phyloP scores from a whole-genome alignment of 768 basidiomycete genomes.

The Hericium coralloides region DNA sequence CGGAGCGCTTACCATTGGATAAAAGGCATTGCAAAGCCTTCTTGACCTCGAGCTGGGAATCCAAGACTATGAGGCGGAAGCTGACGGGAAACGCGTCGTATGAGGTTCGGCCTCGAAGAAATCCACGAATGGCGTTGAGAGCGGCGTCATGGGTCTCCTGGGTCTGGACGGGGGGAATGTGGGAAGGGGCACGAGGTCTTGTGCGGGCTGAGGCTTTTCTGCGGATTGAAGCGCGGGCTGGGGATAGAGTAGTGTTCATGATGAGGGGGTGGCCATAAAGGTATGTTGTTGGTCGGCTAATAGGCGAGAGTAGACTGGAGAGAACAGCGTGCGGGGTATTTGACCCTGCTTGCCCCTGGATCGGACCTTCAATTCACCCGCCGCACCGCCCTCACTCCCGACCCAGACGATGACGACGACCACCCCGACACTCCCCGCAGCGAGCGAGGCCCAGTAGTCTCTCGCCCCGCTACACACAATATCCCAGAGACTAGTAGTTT shows the following conservation, averaged over 20 bases:
- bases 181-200: conserved; percentile 48
- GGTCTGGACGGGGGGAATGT: conserved; percentile 42
- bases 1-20: conserved; percentile 49
- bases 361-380: not conserved
- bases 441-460: too few species aligned
- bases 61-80: conserved; percentile 93
- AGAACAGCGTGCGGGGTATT: not conserved
- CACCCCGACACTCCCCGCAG: too few species aligned
- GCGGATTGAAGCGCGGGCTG: conserved; percentile 39
- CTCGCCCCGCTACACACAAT: too few species aligned
- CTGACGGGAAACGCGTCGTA: conserved; percentile 98
- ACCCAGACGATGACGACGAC: too few species aligned
- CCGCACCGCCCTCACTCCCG: too few species aligned
- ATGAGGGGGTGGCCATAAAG: conserved; percentile 2
- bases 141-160: conserved; percentile 64
- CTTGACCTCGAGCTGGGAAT: conserved; percentile 93
- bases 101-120: conserved; percentile 77
- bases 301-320: not conserved
- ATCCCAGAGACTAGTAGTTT: too few species aligned
- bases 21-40: conserved; percentile 86
- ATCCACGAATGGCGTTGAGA: conserved; percentile 60
- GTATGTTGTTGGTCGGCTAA: not conserved
- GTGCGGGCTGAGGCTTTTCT: conserved; percentile 47
- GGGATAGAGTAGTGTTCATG: conserved; percentile 43
- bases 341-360: not conserved